Evolutionary conservation across 163 green algal genomes (phyloP).

Genomic region (Volvox carteri): DNA sequence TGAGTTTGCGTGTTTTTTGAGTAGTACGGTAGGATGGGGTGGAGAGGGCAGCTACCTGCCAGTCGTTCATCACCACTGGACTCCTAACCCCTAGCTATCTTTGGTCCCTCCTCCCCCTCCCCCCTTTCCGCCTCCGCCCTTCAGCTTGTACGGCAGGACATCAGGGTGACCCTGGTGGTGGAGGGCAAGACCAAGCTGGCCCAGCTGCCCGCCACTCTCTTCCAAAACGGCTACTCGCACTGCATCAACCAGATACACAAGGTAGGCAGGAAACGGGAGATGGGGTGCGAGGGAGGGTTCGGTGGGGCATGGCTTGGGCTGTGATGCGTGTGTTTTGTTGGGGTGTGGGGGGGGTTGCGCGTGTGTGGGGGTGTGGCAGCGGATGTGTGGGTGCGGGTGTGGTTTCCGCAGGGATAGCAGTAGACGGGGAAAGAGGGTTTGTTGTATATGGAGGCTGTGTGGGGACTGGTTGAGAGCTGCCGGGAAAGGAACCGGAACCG

Average conservation of each 20-base stretch:
- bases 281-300: background rate
- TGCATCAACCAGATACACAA: constrained; percentile 65
- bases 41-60: no score
- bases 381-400: no score
- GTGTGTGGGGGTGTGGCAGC: background rate
- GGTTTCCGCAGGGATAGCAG: no score
- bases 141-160: constrained; percentile 1
- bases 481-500: no score
- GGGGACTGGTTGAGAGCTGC: no score
- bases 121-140: background rate
- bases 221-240: constrained; percentile 65
- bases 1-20: no score
- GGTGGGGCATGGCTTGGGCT: no score
- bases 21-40: no score
- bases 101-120: background rate
- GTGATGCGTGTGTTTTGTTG: background rate
- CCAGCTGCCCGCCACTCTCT: constrained; percentile 60
- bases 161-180: constrained; percentile 30
- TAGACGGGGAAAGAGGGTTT: no score
- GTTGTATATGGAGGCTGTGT: no score
- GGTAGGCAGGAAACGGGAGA: constrained; percentile 7
- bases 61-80: background rate
- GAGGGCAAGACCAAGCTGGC: constrained; percentile 40
- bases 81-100: no score
- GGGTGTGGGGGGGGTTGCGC: background rate